Percentiles rank a stretch among this genome's conserved stretches.
These are phyloP conservation scores for Podospora appendiculata DNA, from an alignment of 495 filamentous ascomycete species.

Conservation along the genomic window DNA sequence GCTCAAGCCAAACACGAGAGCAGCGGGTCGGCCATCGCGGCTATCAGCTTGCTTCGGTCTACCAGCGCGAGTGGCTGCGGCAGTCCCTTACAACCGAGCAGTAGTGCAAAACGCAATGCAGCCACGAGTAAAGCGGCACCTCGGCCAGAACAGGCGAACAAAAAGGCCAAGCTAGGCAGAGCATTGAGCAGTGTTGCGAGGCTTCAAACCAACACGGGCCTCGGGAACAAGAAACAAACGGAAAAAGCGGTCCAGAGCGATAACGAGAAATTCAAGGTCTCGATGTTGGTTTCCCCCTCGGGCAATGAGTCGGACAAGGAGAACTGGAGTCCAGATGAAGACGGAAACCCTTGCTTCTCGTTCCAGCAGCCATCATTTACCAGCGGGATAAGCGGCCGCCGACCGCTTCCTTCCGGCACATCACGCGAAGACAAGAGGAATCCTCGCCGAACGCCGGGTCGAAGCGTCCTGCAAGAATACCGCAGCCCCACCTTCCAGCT, in stretches of 20 bases:
- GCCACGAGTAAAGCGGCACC: slow-evolving; percentile 37
- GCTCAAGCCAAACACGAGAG: slow-evolving; percentile 65
- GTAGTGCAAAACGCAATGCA: slow-evolving; percentile 52
- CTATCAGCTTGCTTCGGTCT: slow-evolving; percentile 65
- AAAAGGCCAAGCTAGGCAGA: slow-evolving; percentile 58
- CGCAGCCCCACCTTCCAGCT: slow-evolving; percentile 11
- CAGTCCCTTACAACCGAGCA: slow-evolving; percentile 37
- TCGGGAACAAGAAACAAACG: slow-evolving; percentile 20
- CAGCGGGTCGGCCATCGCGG: slow-evolving; percentile 60
- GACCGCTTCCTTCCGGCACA: slow-evolving; percentile 12
- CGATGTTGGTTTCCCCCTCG: slow-evolving; percentile 19
- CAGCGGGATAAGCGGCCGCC: slow-evolving; percentile 2
- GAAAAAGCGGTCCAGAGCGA: slow-evolving; percentile 16
- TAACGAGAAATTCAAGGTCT: slow-evolving; percentile 39
- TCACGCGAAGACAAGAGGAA: slow-evolving; percentile 13
- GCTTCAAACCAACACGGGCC: slow-evolving; percentile 42
- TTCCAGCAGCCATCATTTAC: slow-evolving; percentile 2
- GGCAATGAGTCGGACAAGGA: slow-evolving; percentile 83
- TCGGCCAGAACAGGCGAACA: slow-evolving; percentile 33
- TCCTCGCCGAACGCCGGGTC: slow-evolving; percentile 28
- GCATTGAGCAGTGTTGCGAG: slow-evolving; percentile 60
- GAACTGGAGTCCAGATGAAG: slow-evolving; percentile 63
- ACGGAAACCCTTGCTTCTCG: slow-evolving; percentile 34
- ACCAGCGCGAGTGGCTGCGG: slow-evolving; percentile 43
- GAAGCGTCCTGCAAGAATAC: slow-evolving; percentile 20